A percentile compares a stretch with the other conserved stretches of the same genome.
phyloP scores from a whole-genome alignment of 352 stramenopile species.

The Detonula confervacea region DNA sequence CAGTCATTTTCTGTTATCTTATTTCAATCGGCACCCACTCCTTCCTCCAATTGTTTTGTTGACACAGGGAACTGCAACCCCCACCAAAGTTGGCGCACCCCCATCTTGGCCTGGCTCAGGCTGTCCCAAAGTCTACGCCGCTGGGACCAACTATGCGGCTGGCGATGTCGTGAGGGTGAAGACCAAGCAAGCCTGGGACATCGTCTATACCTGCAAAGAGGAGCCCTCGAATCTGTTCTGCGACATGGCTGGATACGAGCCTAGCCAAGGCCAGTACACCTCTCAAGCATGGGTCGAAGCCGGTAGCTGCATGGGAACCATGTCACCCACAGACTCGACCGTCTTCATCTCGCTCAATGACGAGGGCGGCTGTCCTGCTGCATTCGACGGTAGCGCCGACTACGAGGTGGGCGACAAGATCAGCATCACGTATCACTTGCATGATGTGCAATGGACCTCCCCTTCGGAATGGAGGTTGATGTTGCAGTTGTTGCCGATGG shows the following conservation, averaged over 20 bases:
- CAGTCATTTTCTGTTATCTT: no score
- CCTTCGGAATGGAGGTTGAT: no score
- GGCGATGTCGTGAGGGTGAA: not conserved
- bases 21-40: no score
- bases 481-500: no score
- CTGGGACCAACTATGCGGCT: slow-evolving; percentile 7
- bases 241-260: slow-evolving; percentile 23
- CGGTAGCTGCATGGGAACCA: not conserved
- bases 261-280: slow-evolving; percentile 18
- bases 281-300: slow-evolving; percentile 13
- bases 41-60: no score
- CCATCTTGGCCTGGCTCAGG: slow-evolving; percentile 8
- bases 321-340: not conserved
- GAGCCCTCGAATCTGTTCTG: not conserved
- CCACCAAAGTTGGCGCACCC: not conserved
- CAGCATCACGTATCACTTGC: no score
- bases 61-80: not conserved
- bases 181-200: not conserved
- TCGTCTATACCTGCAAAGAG: slow-evolving; percentile 20
- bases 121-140: slow-evolving; percentile 13
- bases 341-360: no score
- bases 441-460: no score
- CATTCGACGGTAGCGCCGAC: no score
- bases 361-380: no score
- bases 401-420: no score